Base-by-base conservation (phyloP, 345 rosid genomes). In the Sisymbrium altissimum region DNA sequence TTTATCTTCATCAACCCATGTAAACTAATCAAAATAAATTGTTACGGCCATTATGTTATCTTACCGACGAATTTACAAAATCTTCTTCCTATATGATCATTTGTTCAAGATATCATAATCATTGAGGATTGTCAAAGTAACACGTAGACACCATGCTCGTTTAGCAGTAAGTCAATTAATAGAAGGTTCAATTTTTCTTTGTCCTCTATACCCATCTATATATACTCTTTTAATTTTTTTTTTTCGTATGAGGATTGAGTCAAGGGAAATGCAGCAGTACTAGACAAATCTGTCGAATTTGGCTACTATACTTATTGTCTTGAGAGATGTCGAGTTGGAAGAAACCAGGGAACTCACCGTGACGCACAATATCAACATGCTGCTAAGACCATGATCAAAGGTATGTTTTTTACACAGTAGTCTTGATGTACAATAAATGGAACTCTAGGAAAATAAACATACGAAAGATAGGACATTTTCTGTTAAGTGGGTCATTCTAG, bases 391-490 rank as follows among this genome's bases (percentile, higher is more conserved):
- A 56, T 44, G 15, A 36, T 15, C n/a, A 54, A 45, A 13, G 0
- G 23, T 13, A 71, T 12, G 15, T 6, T 8, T 40, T n/a, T 39
- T 23, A 19, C 25, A 39, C 63, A 29, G 15, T 39, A 12, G 18
- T 39, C 25, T 14, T 64, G 17, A 40, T 53, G 15, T 62, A 33
- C 3, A n/a, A 23, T 32, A 25, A 49, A 27, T 61, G 62, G 4
- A 30, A 63, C 70, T 63, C 67, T 29, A 27, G 2, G 29, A 23
- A 36, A 29, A 39, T 0, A 61, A 39, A 39, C 41, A 27, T 61
- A 61, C 40, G 63, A 52, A n/a, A 30, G 75, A 41, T 63, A 54
- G 35, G 76, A 52, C 64, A 39, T 19, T 63, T 52, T 72, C 15
- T 18, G 3, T 32, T 29, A 35, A 23, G 68, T 49, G 54, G 56